Percentiles rank a stretch among this genome's conserved stretches.
These are phyloP conservation scores for Kuraishia molischiana DNA, from an alignment of 805 yeast species.

Conservation along the genomic window DNA sequence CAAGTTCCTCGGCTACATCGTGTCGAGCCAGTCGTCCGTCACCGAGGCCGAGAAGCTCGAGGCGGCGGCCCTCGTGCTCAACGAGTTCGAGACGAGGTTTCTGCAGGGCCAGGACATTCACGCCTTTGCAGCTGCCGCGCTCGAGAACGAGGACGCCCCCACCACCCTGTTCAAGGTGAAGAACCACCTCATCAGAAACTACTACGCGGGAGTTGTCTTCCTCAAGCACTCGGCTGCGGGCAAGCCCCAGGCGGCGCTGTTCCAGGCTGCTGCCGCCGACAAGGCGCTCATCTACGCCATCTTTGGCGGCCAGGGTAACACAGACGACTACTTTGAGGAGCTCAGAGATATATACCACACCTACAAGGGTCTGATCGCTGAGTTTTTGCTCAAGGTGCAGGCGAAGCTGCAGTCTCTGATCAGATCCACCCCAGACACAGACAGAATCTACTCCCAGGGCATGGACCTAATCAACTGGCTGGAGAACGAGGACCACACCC, in stretches of 20 bases:
- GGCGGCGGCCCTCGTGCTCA: conserved; percentile 58
- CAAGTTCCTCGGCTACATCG: conserved; percentile 70
- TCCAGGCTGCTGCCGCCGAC: conserved; percentile 48
- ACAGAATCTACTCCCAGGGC: conserved; percentile 89
- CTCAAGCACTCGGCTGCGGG: conserved; percentile 3
- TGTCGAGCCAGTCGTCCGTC: conserved; percentile 10
- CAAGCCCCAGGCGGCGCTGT: conserved; percentile 30
- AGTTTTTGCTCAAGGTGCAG: conserved; percentile 64
- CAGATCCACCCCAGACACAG: conserved; percentile 63
- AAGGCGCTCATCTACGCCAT: conserved; percentile 68
- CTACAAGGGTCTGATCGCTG: conserved; percentile 67
- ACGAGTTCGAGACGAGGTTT: conserved; percentile 80
- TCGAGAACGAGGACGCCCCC: conserved; percentile 46
- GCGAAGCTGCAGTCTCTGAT: conserved; percentile 58
- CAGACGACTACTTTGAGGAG: conserved; percentile 96
- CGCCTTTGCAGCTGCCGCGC: conserved; percentile 67
- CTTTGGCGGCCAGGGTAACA: conserved; percentile 98
- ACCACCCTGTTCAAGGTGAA: conserved; percentile 68
- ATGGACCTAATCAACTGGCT: conserved; percentile 86
- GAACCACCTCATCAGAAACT: conserved; percentile 61
- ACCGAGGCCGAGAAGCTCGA: conserved; percentile 28
- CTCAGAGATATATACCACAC: conserved; percentile 73
- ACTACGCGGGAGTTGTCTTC: conserved; percentile 36
- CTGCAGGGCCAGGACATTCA: conserved; percentile 77
- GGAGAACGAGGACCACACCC: conserved; percentile 73